Evolutionary conservation across 169 alveolate genomes (phyloP).

Genomic region (Plasmodium gaboni): DNA sequence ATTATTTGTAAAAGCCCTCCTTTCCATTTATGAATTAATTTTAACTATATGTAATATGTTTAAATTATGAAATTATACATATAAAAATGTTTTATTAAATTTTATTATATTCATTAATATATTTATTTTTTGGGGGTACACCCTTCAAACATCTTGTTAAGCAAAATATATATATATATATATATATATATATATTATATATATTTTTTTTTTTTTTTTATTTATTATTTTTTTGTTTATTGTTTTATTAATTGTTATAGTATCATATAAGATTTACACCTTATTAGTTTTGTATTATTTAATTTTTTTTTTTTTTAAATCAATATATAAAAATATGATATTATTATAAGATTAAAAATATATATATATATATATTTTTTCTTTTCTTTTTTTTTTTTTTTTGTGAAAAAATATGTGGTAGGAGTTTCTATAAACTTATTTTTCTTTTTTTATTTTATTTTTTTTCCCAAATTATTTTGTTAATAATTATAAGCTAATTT

Average conservation of each 20-base stretch:
- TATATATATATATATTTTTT: neutral
- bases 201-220: neutral
- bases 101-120: too few species aligned
- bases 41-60: too few species aligned
- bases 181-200: neutral
- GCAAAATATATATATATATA: conserved; percentile 1
- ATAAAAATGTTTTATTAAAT: too few species aligned
- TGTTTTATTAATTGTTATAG: neutral
- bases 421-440: too few species aligned
- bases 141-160: too few species aligned
- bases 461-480: too few species aligned
- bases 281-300: neutral
- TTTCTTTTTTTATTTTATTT: too few species aligned
- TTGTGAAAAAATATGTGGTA: too few species aligned
- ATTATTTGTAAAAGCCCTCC: neutral
- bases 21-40: too few species aligned
- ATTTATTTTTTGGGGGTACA: too few species aligned
- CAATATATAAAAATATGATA: neutral
- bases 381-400: neutral
- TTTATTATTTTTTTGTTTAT: neutral
- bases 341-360: neutral
- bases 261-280: neutral
- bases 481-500: too few species aligned
- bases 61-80: too few species aligned
- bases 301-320: neutral